A percentile compares a stretch with the other conserved stretches of the same genome.
These are phyloP conservation scores for Cucurbita maxima DNA, from an alignment of 306 rosid genomes.

Conservation along the genomic window DNA sequence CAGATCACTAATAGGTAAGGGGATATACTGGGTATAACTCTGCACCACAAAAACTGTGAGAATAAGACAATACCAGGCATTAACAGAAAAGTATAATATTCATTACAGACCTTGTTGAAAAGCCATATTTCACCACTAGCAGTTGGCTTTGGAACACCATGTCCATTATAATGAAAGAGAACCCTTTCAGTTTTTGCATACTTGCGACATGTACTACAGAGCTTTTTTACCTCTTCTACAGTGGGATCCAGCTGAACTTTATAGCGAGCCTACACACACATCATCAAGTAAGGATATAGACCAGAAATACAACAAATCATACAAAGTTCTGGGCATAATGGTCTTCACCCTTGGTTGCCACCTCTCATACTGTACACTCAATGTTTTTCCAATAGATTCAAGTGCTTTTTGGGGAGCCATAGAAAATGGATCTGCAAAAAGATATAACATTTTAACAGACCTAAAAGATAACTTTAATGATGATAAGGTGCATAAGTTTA, in stretches of 20 bases:
- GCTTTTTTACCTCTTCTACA: constrained; percentile 95
- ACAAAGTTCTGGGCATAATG: constrained; percentile 4
- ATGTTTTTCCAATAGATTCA: constrained; percentile 75
- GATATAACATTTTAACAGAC: constrained; percentile 1
- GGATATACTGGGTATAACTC: constrained; percentile 98
- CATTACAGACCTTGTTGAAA: constrained; percentile 66
- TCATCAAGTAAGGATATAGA: constrained; percentile 18
- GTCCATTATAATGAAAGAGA: constrained; percentile 94
- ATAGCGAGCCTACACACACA: constrained; percentile 63
- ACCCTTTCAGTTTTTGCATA: constrained; percentile 88
- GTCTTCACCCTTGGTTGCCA: constrained; percentile 91
- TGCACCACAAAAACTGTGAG: constrained; percentile 23
- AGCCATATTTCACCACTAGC: constrained; percentile 98
- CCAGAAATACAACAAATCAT: constrained; percentile 8
- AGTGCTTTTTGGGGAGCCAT: constrained; percentile 94
- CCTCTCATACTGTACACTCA: constrained; percentile 87
- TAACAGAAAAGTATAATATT: background rate
- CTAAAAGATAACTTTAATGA: background rate
- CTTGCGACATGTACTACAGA: constrained; percentile 77
- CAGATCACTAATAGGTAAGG: constrained; percentile 75
- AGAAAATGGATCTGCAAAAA: constrained; percentile 73
- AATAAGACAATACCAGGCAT: background rate
- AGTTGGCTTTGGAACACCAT: constrained; percentile 97
- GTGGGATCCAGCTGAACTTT: constrained; percentile 92
- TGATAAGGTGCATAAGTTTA: background rate